Evolutionary conservation across 257 asterid species (phyloP).

Genomic region (Asclepias syriaca): DNA sequence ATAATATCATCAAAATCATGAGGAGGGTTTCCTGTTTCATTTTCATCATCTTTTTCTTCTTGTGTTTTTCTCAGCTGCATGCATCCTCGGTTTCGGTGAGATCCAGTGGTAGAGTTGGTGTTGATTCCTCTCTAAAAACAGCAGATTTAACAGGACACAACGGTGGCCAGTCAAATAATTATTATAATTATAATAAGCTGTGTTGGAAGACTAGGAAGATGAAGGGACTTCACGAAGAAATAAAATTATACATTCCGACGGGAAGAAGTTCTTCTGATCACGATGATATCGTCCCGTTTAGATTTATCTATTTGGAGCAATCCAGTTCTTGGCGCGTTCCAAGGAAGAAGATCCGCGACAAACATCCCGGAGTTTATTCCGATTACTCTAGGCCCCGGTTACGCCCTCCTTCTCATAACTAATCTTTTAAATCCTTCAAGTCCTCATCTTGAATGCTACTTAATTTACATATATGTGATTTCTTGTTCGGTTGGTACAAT

Average conservation of each 20-base stretch:
- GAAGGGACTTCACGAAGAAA: not conserved
- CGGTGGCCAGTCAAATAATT: no score
- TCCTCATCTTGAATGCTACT: no score
- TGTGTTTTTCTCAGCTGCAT: not conserved
- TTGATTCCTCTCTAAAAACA: not conserved
- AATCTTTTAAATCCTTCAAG: not conserved
- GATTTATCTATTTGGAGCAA: not conserved
- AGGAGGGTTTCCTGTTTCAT: not conserved
- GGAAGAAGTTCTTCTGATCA: not conserved
- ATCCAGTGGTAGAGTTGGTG: not conserved
- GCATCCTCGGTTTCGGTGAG: not conserved
- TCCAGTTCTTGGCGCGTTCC: slow-evolving; percentile 2
- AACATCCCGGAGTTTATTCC: slow-evolving; percentile 1
- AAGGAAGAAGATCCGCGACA: not conserved
- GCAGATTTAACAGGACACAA: not conserved
- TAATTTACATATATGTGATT: no score
- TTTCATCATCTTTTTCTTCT: not conserved
- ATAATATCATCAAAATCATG: not conserved
- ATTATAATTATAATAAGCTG: not conserved
- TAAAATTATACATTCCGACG: not conserved
- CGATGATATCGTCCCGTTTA: not conserved
- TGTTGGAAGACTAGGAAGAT: not conserved
- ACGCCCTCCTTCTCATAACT: slow-evolving; percentile 14
- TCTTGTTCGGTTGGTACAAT: no score
- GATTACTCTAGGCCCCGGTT: slow-evolving; percentile 5